phyloP scores from a whole-genome alignment of 371 early-diverging fungal species.

The Thermomucor indicae-seudaticae region DNA sequence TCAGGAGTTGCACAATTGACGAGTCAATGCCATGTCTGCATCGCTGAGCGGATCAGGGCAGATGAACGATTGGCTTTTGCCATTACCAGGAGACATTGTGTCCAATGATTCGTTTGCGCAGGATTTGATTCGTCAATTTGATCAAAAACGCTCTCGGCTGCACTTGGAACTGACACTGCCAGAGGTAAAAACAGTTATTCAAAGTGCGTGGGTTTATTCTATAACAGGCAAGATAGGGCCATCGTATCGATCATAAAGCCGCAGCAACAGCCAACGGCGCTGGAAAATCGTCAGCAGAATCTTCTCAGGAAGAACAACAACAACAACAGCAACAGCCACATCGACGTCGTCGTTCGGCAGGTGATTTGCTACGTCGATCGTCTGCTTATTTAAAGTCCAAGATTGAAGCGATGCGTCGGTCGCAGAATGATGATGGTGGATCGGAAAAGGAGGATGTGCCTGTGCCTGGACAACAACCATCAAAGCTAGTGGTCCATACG shows the following conservation, averaged over 20 bases:
- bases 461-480: constrained; percentile 1
- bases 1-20: too few species aligned
- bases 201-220: constrained; percentile 5
- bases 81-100: constrained; percentile 7
- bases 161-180: constrained; percentile 25
- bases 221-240: constrained; percentile 15
- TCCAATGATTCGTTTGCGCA: constrained; percentile 26
- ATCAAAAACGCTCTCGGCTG: constrained; percentile 26
- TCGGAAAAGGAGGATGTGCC: not conserved
- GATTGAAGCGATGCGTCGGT: constrained; percentile 24
- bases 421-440: constrained; percentile 8
- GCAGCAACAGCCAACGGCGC: not conserved
- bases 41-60: constrained; percentile 5
- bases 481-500: constrained; percentile 37
- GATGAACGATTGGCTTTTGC: constrained; percentile 10
- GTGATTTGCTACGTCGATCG: constrained; percentile 36
- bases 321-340: constrained; percentile 4
- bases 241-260: constrained; percentile 2
- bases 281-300: not conserved
- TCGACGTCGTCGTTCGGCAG: constrained; percentile 30
- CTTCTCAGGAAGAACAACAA: not conserved
- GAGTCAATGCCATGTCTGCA: constrained; percentile 13
- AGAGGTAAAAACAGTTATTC: constrained; percentile 12
- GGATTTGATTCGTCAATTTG: constrained; percentile 38
- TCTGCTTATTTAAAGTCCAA: constrained; percentile 42